Base-by-base conservation (phyloP, 306 rosid species). In the Glycine latifolia region DNA sequence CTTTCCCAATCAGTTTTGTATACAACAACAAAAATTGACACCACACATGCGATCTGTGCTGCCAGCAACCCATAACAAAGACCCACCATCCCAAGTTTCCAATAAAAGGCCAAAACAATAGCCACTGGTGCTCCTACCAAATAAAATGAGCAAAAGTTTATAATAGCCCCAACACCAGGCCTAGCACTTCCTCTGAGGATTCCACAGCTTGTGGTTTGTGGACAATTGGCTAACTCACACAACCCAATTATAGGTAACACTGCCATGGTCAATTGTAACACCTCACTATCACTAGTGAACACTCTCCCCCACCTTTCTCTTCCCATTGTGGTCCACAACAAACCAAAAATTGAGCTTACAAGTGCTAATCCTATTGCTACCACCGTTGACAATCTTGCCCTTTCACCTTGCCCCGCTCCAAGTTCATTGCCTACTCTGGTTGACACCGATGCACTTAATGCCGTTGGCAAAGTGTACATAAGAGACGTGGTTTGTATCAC, bases 401-500 rank as follows among this genome's bases (percentile, higher is more conserved):
- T 81, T 14, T 53, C 68, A 0, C 86, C 86, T 48, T 85, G 60
- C 0, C 88, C 84, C 0, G 86, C 87, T 0, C 92, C 92, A 0
- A 89, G 90, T 76, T 87, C 91, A 20, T 89, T 86, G 0, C 95
- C 95, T 0, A 91, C 95, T 37, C 91, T 67, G 1, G 95, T 91
- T 1, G 91, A 91, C 2, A 83, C 92, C 0, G 91, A 87, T 4
- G 91, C 89, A 8, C 95, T 89, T 0, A 91, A 80, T 6, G 95
- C 90, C 0, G 81, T 59, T 6, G 95, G 92, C 52, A 89, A 20
- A 54, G 92, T 89, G 81, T 89, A 89, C 91, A 89, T 84, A 4
- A 89, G 90, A 0, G 91, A 87, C 0, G 92, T 91, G 10, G 95
- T 91, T 73, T 89, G 91, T 20, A 91, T 91, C 46, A 89, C 91